Conservation (phyloP, 352 stramenopile species). For the Phytophthora fragariae region DNA sequence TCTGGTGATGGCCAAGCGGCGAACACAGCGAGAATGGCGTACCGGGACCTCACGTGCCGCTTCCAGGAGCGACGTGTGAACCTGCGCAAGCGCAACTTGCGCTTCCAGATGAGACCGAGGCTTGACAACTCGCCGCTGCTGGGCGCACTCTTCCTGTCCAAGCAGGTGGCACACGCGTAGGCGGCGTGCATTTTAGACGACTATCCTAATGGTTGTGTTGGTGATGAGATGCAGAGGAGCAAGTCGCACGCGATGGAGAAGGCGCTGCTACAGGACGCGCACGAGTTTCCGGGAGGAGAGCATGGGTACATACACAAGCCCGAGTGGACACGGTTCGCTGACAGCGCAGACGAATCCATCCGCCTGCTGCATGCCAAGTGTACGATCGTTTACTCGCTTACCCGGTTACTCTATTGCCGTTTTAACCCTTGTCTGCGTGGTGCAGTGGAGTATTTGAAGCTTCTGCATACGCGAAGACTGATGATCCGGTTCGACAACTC, state of each 20-base stretch:
- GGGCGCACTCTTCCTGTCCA: conserved; percentile 58
- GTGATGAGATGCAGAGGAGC: conserved; percentile 38
- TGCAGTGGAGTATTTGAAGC: conserved; percentile 82
- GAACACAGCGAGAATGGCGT: conserved; percentile 50
- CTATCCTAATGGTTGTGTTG: no score
- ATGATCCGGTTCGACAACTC: conserved; percentile 87
- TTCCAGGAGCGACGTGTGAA: conserved; percentile 54
- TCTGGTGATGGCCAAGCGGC: conserved; percentile 8
- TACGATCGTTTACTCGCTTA: conserved; percentile 40
- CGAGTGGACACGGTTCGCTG: conserved; percentile 69
- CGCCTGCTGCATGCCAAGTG: conserved; percentile 74
- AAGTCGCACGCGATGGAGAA: conserved; percentile 70
- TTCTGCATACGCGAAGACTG: conserved; percentile 76
- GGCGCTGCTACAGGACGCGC: conserved; percentile 64
- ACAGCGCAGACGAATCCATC: conserved; percentile 72
- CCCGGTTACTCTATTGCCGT: no score
- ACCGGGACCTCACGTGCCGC: conserved; percentile 64
- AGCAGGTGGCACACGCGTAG: conserved; percentile 42
- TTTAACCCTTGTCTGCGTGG: not conserved
- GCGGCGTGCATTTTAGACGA: not conserved
- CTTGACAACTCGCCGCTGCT: conserved; percentile 51
- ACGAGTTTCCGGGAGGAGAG: conserved; percentile 46
- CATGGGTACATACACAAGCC: conserved; percentile 48
- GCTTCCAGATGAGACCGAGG: conserved; percentile 63
- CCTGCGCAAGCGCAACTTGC: conserved; percentile 63